Evolutionary conservation across 208 protist species (phyloP).

Genomic region (Kentomonas sorsogonicus): DNA sequence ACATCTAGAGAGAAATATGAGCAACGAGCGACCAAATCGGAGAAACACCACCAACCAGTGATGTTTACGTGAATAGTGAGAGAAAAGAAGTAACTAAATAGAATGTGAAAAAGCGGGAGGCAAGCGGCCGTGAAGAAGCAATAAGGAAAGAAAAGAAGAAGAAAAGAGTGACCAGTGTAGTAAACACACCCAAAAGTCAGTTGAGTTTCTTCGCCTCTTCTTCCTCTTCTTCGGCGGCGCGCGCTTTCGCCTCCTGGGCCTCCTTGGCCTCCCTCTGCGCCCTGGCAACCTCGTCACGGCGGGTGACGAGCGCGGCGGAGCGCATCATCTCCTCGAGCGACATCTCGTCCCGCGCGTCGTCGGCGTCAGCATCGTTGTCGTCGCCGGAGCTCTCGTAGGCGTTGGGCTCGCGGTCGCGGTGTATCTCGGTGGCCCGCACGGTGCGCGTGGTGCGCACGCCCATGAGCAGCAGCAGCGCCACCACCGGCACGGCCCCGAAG

Average conservation of each 20-base stretch:
- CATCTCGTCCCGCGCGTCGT: constrained; percentile 7
- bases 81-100: neutral
- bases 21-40: too few relatives aligned
- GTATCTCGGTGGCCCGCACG: too few relatives aligned
- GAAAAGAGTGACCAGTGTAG: neutral
- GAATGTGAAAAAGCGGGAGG: neutral
- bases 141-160: neutral
- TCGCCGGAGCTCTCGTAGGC: constrained; percentile 16
- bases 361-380: constrained; percentile 4
- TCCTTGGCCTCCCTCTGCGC: neutral
- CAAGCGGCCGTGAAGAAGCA: too few relatives aligned
- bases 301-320: constrained; percentile 10
- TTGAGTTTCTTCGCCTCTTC: neutral
- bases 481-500: constrained; percentile 15
- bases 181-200: neutral
- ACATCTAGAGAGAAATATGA: too few relatives aligned
- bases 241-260: neutral
- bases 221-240: constrained; percentile 4
- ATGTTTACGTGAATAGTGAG: neutral
- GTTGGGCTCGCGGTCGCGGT: constrained; percentile 25
- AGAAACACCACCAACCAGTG: too few relatives aligned
- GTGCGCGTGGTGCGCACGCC: constrained; percentile 1
- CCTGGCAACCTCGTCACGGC: constrained; percentile 13
- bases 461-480: constrained; percentile 15
- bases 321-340: constrained; percentile 24